Evolutionary conservation across 805 yeast species (phyloP), one percentile per base, ranked within the genome.

Genomic region (Kodamaea kakaduensis): DNA sequence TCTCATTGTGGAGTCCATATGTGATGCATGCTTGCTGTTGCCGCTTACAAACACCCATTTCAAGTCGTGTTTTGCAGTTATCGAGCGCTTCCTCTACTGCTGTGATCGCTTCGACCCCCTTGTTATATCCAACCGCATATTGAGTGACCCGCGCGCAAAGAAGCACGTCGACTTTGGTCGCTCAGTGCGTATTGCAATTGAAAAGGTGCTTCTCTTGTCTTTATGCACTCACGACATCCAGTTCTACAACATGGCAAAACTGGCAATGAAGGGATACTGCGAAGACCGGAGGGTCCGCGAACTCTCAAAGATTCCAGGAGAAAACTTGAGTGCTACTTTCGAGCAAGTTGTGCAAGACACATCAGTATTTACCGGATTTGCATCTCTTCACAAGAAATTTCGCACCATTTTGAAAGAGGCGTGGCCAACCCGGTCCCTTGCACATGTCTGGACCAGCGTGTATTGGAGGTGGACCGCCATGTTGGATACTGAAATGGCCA

Each of bases 341-440:
- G 46, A 50, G 17, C 43, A 42, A 8, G 43, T 84, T 30, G 57
- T 73, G 3, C 56, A 72, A 5, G 88, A 81, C 42, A 73, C 67
- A 15, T 59, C 62, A 15, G 72, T 79, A 1, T 73, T 81, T 25
- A 77, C 84, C 1, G 89, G 93, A 18, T 69, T 79, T 14, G 78
- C 81, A 18, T 88, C 94, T 0, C 67, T 83, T 22, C 88, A 84
- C 49, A 82, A 83, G 51, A 73, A 77, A 40, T 58, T 83, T 34
- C 68, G 84, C 51, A 54, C 39, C 34, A 49, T 57, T 19, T 58
- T 47, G 47, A 60, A 33, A 42, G 61, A 44, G 41, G 58, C 43
- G 25, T 56, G 42, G 40, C 77, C 62, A 41, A 67, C 61, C 32
- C 59, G 42, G 7, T 66, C 73, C 2, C 47, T 67, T 16, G 60